Conservation (phyloP, 2,329 filamentous ascomycete species). For the Delphinella strobiligena region DNA sequence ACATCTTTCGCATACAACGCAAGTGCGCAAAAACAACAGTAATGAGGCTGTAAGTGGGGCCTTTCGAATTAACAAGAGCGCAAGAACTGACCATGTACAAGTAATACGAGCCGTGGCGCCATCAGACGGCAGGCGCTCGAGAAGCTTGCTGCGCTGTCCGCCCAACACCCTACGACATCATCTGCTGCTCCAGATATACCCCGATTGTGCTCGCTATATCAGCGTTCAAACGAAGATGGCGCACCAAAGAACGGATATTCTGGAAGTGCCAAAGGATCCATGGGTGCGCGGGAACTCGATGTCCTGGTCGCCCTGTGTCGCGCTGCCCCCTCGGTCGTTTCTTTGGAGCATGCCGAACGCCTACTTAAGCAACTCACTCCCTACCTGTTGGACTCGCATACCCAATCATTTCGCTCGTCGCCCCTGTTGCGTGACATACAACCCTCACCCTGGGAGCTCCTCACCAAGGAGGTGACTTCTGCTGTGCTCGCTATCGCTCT, state of each 20-base stretch:
- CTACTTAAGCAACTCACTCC: constrained; percentile 68
- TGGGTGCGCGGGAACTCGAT: constrained; percentile 73
- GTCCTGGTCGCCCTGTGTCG: constrained; percentile 85
- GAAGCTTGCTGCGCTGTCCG: constrained; percentile 37
- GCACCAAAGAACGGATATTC: constrained; percentile 7
- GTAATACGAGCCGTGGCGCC: constrained; percentile 9
- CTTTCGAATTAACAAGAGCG: background rate
- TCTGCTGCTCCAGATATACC: constrained; percentile 25
- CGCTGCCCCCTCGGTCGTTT: constrained; percentile 65
- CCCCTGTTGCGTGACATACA: constrained; percentile 73
- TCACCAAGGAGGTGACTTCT: constrained; percentile 66
- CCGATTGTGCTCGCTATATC: constrained; percentile 28
- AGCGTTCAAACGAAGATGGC: background rate
- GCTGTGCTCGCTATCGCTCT: constrained; percentile 73
- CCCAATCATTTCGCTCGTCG: constrained; percentile 65
- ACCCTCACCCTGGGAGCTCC: constrained; percentile 76
- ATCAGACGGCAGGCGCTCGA: constrained; percentile 38
- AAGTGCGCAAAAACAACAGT: background rate
- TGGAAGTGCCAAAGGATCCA: constrained; percentile 18
- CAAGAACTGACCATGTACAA: background rate
- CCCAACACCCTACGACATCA: constrained; percentile 19
- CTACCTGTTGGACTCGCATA: constrained; percentile 76
- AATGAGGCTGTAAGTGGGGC: constrained; percentile 6
- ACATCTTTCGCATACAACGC: too few relatives aligned
- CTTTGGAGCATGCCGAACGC: constrained; percentile 59